Conservation (phyloP, 2,329 filamentous ascomycete species). For the Fusarium cyanostomum region DNA sequence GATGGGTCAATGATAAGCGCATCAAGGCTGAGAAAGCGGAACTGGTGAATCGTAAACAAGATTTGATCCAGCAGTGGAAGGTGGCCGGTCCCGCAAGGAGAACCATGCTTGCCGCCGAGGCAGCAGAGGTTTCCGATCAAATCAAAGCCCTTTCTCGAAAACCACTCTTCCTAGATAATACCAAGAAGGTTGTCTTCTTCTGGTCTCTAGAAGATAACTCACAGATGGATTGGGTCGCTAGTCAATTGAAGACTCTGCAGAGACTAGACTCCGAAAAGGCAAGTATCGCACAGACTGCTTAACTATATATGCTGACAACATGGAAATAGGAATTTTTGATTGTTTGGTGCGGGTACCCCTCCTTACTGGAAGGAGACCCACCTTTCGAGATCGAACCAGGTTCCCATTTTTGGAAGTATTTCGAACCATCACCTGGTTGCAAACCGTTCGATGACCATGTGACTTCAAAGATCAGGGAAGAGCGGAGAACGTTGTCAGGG, state of each 20-base stretch:
- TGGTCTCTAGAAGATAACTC: conserved; percentile 16
- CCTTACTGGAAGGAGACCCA: neutral
- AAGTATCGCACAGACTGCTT: neutral
- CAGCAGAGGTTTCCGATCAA: neutral
- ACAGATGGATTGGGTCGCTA: conserved; percentile 1
- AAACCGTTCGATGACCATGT: conserved; percentile 4
- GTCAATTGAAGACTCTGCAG: neutral
- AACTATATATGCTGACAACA: neutral
- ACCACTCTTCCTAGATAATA: conserved; percentile 6
- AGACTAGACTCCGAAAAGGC: conserved; percentile 4
- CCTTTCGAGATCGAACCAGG: neutral
- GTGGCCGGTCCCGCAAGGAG: neutral
- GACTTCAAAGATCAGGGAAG: conserved; percentile 5
- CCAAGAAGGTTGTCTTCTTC: conserved; percentile 3
- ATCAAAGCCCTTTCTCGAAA: neutral
- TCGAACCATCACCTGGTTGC: neutral
- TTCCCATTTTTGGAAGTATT: conserved; percentile 4
- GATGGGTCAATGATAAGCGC: neutral
- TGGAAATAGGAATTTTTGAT: conserved; percentile 1
- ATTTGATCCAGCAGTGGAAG: neutral
- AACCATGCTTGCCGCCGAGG: neutral
- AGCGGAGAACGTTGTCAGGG: neutral
- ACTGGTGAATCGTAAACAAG: neutral
- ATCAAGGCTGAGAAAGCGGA: neutral
- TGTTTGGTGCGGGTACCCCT: conserved; percentile 14